Evolutionary conservation across 2,329 filamentous ascomycete genomes (phyloP).

Genomic region (Capronia americana): DNA sequence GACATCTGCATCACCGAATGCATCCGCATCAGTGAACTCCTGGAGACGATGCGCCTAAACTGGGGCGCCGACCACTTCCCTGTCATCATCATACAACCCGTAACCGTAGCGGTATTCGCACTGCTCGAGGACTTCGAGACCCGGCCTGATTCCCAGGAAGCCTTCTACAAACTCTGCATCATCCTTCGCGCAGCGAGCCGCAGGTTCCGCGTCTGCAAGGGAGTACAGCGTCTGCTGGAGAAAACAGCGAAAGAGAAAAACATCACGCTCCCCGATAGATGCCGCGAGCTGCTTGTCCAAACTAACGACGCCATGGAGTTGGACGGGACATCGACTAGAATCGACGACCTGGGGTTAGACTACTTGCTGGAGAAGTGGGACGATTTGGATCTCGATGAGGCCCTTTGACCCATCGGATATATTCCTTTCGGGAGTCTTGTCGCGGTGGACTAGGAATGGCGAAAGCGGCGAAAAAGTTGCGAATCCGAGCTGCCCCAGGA

Average conservation of each 20-base stretch:
- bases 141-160: slow-evolving; percentile 36
- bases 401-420: neutral
- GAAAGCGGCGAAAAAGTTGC: neutral
- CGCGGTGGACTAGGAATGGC: neutral
- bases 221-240: slow-evolving; percentile 42
- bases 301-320: slow-evolving; percentile 38
- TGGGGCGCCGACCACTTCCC: slow-evolving; percentile 47
- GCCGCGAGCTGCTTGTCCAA: slow-evolving; percentile 19
- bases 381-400: slow-evolving; percentile 31
- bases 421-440: neutral
- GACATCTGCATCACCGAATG: slow-evolving; percentile 41
- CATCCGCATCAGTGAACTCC: slow-evolving; percentile 39
- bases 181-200: slow-evolving; percentile 40
- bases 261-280: slow-evolving; percentile 37
- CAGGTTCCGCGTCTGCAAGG: slow-evolving; percentile 42
- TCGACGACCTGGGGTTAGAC: slow-evolving; percentile 39
- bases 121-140: slow-evolving; percentile 41
- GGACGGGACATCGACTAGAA: slow-evolving; percentile 11
- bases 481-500: neutral
- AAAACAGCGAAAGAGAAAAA: slow-evolving; percentile 40
- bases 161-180: slow-evolving; percentile 43
- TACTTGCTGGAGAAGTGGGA: slow-evolving; percentile 44
- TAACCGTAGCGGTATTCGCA: slow-evolving; percentile 42
- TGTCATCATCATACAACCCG: slow-evolving; percentile 43
- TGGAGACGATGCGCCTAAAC: slow-evolving; percentile 40